Conservation (phyloP, 352 stramenopile species). For the Hyaloperonospora brassicae region DNA sequence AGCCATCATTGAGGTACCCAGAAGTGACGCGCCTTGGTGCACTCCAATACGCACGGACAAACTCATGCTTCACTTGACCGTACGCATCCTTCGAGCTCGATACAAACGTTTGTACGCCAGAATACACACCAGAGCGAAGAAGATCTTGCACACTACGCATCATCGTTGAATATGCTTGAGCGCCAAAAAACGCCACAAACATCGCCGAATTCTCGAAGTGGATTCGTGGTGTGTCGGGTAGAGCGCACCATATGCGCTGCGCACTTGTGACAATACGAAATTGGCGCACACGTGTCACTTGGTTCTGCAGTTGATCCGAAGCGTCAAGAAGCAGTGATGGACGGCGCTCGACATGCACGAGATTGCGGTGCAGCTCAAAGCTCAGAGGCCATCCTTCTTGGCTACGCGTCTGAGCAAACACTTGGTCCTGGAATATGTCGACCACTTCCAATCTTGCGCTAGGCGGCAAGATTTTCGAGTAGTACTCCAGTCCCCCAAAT, state of each 20-base stretch:
- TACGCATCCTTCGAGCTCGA: conserved; percentile 33
- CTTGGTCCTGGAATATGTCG: conserved; percentile 57
- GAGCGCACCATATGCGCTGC: conserved; percentile 35
- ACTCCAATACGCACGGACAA: conserved; percentile 44
- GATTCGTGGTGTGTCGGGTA: conserved; percentile 33
- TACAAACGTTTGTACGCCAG: conserved; percentile 34
- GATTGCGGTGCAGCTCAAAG: conserved; percentile 61
- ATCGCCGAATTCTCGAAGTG: conserved; percentile 40
- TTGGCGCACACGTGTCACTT: conserved; percentile 43
- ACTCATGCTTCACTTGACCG: conserved; percentile 44
- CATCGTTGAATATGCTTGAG: conserved; percentile 35
- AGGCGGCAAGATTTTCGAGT: conserved; percentile 47
- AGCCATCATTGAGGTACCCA: conserved; percentile 19
- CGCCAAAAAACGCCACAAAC: conserved; percentile 39
- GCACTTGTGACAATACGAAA: conserved; percentile 34
- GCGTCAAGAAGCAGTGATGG: conserved; percentile 49
- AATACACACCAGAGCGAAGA: conserved; percentile 31
- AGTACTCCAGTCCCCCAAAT: conserved; percentile 63
- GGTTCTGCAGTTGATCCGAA: conserved; percentile 42
- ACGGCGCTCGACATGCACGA: conserved; percentile 53
- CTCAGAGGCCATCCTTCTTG: conserved; percentile 51
- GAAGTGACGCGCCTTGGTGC: conserved; percentile 12
- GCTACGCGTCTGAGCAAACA: conserved; percentile 47
- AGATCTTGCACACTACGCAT: conserved; percentile 29
- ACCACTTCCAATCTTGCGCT: conserved; percentile 47